Evolutionary conservation across 352 stramenopile genomes (phyloP), one percentile per base, ranked within the genome.

Genomic region (Phytophthora quininea): DNA sequence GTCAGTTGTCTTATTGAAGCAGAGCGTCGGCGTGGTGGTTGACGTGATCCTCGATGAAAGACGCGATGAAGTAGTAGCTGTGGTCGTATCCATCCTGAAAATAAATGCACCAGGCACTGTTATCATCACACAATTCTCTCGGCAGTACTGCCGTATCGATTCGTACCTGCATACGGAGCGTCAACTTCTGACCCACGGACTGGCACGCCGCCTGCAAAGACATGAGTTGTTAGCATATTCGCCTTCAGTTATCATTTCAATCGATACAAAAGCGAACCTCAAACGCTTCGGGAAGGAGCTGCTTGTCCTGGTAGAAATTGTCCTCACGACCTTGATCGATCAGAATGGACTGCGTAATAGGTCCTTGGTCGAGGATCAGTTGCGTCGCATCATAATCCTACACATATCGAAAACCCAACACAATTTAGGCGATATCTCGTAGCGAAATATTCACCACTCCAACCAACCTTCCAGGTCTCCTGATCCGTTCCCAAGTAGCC

Each of bases 1-100:
- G 19, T 0, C 19, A 24, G 19, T 24, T 24, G 19, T 24, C 32
- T 31, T 80, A 80, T 55, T 83, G 67, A 52, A 95, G 71, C 27
- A 98, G 80, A 46, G 77, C 76, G 27, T 96, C 86, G 12, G 96
- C 94, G 76, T 99, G 97, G 74, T 98, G 95, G 69, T 91, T 84
- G 46, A 99, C 73, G 80, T 99, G 97, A 67, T 99, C 93, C 37
- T 97, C 93, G 31, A 99, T 86, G 67, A 99, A 99, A 2, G 93
- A 95, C 64, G 91, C 83, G 70, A 99, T 98, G 81, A 99, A 99
- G 71, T 97, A 98, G 77, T 99, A 99, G 64, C 86, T 96, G 86
- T 99, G 97, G 75, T 99, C 97, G 75, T 98, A 99, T 43, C 95
- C 96, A 15, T 97, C 86, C 76, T 92, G 72, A 33, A 57, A 12